phyloP scores from a whole-genome alignment of 805 yeast species.

The Candida qinlingensis region DNA sequence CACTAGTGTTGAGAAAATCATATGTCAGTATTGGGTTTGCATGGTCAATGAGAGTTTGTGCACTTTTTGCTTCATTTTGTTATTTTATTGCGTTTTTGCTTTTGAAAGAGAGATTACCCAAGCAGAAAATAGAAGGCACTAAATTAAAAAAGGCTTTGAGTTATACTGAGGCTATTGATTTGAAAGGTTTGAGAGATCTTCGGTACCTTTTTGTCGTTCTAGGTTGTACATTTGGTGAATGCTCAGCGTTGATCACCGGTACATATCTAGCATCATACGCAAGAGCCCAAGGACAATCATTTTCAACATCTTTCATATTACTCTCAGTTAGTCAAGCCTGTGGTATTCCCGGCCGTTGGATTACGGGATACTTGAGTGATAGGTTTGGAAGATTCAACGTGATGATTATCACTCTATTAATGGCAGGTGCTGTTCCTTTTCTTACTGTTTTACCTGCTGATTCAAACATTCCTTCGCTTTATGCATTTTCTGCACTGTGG shows the following conservation, averaged over 20 bases:
- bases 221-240: conserved; percentile 43
- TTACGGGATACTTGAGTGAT: conserved; percentile 41
- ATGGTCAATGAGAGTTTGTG: conserved; percentile 53
- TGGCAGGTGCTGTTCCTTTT: conserved; percentile 28
- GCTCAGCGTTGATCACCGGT: conserved; percentile 37
- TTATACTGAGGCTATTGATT: conserved; percentile 27
- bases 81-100: conserved; percentile 29
- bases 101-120: conserved; percentile 37
- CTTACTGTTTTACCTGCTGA: conserved; percentile 36
- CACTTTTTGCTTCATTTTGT: conserved; percentile 38
- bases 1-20: conserved; percentile 43
- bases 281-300: conserved; percentile 36
- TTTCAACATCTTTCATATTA: conserved; percentile 37
- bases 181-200: conserved; percentile 36
- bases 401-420: conserved; percentile 33
- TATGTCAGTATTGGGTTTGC: conserved; percentile 42
- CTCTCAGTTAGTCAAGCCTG: conserved; percentile 39
- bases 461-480: conserved; percentile 29
- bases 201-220: conserved; percentile 38
- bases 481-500: conserved; percentile 40
- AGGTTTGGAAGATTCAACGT: conserved; percentile 48
- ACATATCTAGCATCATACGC: conserved; percentile 51
- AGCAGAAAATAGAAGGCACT: conserved; percentile 21
- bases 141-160: conserved; percentile 24
- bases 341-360: conserved; percentile 39